Evolutionary conservation across 768 basidiomycete genomes (phyloP).

Genomic region (Kwoniella sp.): DNA sequence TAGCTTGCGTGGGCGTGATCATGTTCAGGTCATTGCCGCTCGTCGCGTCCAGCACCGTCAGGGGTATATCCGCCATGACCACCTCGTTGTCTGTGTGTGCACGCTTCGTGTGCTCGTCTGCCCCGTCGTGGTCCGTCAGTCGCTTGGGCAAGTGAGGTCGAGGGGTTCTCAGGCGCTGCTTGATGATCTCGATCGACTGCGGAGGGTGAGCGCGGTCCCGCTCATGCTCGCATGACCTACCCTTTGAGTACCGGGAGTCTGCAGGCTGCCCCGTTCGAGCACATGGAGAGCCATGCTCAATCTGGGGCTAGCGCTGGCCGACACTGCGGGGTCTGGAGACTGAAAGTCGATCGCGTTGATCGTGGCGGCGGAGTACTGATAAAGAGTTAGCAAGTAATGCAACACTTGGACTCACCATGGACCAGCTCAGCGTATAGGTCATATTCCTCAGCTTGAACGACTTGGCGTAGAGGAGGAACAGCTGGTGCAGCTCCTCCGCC

Average conservation of each 20-base stretch:
- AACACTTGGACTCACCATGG: slow-evolving; percentile 14
- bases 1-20: no score
- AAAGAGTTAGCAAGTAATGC: not conserved
- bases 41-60: no score
- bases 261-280: slow-evolving; percentile 16
- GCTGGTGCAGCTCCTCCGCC: slow-evolving; percentile 23
- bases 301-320: slow-evolving; percentile 12
- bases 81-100: no score
- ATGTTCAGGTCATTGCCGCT: no score
- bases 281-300: slow-evolving; percentile 17
- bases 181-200: slow-evolving; percentile 30
- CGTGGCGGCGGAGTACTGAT: slow-evolving; percentile 22
- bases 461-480: slow-evolving; percentile 19
- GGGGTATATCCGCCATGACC: no score
- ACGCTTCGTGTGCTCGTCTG: no score
- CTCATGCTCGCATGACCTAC: slow-evolving; percentile 3
- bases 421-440: slow-evolving; percentile 23
- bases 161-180: slow-evolving; percentile 13
- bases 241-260: slow-evolving; percentile 19
- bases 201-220: not conserved
- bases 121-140: no score
- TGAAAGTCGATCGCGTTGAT: slow-evolving; percentile 29
- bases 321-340: slow-evolving; percentile 2
- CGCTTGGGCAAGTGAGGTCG: slow-evolving; percentile 5
- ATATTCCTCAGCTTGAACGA: slow-evolving; percentile 24